Conservation (phyloP, 176 grass and related monocot species). For the Zea mays region DNA sequence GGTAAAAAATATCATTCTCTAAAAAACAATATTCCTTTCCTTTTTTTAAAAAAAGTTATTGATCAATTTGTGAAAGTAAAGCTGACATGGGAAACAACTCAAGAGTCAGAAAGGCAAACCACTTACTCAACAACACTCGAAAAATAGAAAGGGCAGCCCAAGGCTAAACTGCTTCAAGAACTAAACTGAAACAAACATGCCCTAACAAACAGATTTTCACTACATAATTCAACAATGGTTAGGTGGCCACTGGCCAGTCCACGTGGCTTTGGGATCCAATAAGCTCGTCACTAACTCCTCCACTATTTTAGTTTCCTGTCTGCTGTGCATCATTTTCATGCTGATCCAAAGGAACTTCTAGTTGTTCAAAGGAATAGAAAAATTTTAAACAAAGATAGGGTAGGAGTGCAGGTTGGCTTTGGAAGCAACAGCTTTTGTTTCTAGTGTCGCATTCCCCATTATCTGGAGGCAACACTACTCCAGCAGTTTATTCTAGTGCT, state of each 20-base stretch:
- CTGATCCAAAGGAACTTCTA: slow-evolving; percentile 20
- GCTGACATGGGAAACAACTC: neutral
- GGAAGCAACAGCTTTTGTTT: slow-evolving; percentile 42
- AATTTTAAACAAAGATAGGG: neutral
- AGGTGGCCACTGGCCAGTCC: neutral
- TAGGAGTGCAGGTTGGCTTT: slow-evolving; percentile 8
- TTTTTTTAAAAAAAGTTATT: neutral
- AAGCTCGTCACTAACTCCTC: neutral
- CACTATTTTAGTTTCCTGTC: neutral
- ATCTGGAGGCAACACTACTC: slow-evolving; percentile 10
- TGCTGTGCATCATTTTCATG: slow-evolving; percentile 23
- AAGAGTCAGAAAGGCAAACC: neutral
- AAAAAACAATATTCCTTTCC: too few species aligned
- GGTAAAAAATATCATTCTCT: too few species aligned
- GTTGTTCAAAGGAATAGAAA: neutral
- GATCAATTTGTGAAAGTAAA: neutral
- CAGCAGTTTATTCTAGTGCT: slow-evolving; percentile 28
- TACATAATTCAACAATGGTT: neutral
- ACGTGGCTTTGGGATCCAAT: slow-evolving; percentile 16
- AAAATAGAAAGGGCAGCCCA: neutral
- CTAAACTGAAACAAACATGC: neutral
- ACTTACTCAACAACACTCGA: neutral
- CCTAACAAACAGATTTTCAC: neutral
- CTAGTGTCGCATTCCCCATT: slow-evolving; percentile 8
- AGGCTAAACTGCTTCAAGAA: neutral